These are phyloP conservation scores for Cordyceps tenuipes DNA, from an alignment of 2,329 filamentous ascomycete genomes.

Conservation along the genomic window DNA sequence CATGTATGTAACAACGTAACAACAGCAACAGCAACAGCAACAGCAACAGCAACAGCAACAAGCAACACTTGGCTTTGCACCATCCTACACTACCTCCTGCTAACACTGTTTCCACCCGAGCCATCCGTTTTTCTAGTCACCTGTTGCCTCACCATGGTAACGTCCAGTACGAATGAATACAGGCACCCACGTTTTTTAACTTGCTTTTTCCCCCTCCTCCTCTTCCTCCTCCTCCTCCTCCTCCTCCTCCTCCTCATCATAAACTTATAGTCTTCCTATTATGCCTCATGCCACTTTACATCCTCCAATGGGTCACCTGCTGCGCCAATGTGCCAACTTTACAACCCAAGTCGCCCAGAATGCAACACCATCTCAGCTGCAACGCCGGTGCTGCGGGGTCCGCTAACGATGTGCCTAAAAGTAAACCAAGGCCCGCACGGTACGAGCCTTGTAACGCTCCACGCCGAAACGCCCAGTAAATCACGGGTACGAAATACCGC, in stretches of 20 bases:
- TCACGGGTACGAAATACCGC: neutral
- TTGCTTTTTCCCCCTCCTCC: neutral
- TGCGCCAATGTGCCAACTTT: neutral
- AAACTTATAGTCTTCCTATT: neutral
- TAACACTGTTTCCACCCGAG: too few species aligned
- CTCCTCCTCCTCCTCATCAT: neutral
- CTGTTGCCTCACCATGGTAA: too few species aligned
- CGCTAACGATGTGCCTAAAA: neutral
- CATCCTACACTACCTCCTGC: too few species aligned
- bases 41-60: too few species aligned
- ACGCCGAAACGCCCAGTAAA: neutral
- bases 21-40: too few species aligned
- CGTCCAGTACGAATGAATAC: neutral
- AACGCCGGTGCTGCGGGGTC: neutral
- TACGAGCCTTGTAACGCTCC: slow-evolving; percentile 1
- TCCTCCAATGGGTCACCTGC: neutral
- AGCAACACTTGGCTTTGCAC: neutral
- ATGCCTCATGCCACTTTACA: neutral
- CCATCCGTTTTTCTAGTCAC: too few species aligned
- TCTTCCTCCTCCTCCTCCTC: too few species aligned
- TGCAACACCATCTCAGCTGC: neutral
- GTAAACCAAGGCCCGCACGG: slow-evolving; percentile 2
- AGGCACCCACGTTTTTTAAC: neutral
- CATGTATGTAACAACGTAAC: too few species aligned
- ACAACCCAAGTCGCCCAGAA: neutral